These are phyloP conservation scores for Choanephora cucurbitarum DNA, from an alignment of 371 early-diverging fungal species.

Conservation along the genomic window DNA sequence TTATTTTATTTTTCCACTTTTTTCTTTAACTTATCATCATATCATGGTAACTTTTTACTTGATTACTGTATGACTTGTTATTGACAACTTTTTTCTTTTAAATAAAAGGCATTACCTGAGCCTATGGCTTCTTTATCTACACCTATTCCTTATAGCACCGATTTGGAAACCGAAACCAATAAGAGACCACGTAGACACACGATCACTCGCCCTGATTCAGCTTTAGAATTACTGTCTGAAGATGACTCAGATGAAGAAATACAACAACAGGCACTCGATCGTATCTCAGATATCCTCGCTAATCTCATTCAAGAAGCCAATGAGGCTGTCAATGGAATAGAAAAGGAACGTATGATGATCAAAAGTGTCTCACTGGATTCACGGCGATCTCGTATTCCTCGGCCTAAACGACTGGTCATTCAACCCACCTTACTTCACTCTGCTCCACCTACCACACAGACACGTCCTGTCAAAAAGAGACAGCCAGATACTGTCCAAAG, in stretches of 20 bases:
- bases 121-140: conserved; percentile 35
- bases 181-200: conserved; percentile 36
- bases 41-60: neutral
- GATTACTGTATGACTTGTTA: too few relatives aligned
- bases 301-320: conserved; percentile 51
- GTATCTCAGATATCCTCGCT: conserved; percentile 44
- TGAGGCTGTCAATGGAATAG: conserved; percentile 43
- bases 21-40: conserved; percentile 1
- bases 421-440: too few relatives aligned
- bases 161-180: conserved; percentile 2
- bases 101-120: conserved; percentile 20
- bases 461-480: conserved; percentile 13
- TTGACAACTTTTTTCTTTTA: conserved; percentile 1
- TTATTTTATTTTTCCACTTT: too few relatives aligned
- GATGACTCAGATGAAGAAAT: conserved; percentile 27
- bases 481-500: neutral
- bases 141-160: conserved; percentile 16
- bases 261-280: conserved; percentile 37
- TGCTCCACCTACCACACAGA: too few relatives aligned
- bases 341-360: conserved; percentile 33
- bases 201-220: conserved; percentile 45
- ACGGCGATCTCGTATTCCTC: conserved; percentile 18
- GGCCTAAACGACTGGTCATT: too few relatives aligned
- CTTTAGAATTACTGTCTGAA: conserved; percentile 38
- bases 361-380: conserved; percentile 22